phyloP scores from a whole-genome alignment of 2,329 filamentous ascomycete species.

The Venturia aucupariae region DNA sequence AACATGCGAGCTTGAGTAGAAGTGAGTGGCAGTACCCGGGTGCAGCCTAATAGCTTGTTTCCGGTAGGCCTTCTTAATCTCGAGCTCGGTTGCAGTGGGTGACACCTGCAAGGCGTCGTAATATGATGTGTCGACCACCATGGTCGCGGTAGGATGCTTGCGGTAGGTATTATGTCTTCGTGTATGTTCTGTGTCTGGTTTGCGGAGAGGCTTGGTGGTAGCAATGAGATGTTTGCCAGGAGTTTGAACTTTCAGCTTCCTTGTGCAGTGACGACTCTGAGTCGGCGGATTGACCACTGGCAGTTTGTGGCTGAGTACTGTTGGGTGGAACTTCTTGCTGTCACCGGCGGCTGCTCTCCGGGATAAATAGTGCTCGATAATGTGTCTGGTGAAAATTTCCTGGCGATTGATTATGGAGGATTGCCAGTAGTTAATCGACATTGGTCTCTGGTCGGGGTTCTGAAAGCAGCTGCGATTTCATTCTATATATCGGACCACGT shows the following conservation, averaged over 20 bases:
- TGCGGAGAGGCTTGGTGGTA: not conserved
- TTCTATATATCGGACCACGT: not conserved
- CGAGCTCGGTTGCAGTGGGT: constrained; percentile 76
- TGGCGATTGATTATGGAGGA: not conserved
- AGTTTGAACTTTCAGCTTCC: not conserved
- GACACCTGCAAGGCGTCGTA: constrained; percentile 80
- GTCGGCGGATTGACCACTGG: not conserved
- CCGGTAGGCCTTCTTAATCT: constrained; percentile 95
- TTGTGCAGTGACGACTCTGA: not conserved
- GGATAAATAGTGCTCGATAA: not conserved
- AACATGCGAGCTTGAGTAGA: constrained; percentile 10
- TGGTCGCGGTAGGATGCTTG: constrained; percentile 27
- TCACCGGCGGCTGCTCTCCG: not conserved
- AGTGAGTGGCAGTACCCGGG: constrained; percentile 49
- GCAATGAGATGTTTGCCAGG: not conserved
- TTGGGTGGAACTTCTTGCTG: not conserved
- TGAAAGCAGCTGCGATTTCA: not conserved
- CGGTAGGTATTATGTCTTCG: not conserved
- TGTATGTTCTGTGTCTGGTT: not conserved
- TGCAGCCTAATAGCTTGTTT: constrained; percentile 88
- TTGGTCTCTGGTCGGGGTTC: not conserved
- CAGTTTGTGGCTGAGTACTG: not conserved
- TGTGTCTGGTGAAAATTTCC: not conserved
- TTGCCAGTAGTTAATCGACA: not conserved
- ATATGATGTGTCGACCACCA: constrained; percentile 84